Conservation (phyloP, 2,329 filamentous ascomycete species). For the Fusarium sp. region DNA sequence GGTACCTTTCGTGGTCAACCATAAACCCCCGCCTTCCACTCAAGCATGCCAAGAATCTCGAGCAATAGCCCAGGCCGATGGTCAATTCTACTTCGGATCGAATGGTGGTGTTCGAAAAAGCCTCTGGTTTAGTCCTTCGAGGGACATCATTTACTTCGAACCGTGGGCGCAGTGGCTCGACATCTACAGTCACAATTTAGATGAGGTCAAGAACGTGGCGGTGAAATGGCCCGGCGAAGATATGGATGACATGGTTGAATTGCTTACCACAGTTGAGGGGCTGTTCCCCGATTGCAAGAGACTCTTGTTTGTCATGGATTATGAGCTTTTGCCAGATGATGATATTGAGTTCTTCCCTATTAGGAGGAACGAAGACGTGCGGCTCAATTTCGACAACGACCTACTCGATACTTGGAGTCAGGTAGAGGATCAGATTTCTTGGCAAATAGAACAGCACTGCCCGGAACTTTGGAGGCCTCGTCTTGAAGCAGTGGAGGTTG, state of each 20-base stretch:
- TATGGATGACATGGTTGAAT: neutral
- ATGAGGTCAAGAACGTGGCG: neutral
- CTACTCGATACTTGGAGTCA: too few relatives aligned
- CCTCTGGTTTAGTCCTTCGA: neutral
- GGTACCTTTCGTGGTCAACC: neutral
- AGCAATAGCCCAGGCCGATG: neutral
- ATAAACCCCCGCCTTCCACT: slow-evolving; percentile 1
- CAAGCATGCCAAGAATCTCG: slow-evolving; percentile 8
- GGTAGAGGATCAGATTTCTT: too few relatives aligned
- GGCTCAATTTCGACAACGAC: too few relatives aligned
- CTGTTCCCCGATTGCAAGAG: neutral
- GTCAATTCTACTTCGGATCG: neutral
- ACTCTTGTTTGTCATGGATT: neutral
- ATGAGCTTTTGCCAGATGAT: neutral
- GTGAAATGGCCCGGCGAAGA: neutral
- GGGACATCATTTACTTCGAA: slow-evolving; percentile 18
- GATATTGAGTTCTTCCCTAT: neutral
- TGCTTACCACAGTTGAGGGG: neutral
- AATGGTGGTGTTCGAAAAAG: neutral
- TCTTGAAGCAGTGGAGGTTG: neutral
- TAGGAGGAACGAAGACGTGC: accelerated
- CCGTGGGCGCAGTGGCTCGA: too few relatives aligned
- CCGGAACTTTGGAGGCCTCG: too few relatives aligned
- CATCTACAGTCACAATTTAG: too few relatives aligned
- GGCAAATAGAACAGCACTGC: too few relatives aligned